Evolutionary conservation across 2,329 filamentous ascomycete genomes (phyloP), one percentile per base, ranked within the genome.

Genomic region (Colletotrichum trifolii): DNA sequence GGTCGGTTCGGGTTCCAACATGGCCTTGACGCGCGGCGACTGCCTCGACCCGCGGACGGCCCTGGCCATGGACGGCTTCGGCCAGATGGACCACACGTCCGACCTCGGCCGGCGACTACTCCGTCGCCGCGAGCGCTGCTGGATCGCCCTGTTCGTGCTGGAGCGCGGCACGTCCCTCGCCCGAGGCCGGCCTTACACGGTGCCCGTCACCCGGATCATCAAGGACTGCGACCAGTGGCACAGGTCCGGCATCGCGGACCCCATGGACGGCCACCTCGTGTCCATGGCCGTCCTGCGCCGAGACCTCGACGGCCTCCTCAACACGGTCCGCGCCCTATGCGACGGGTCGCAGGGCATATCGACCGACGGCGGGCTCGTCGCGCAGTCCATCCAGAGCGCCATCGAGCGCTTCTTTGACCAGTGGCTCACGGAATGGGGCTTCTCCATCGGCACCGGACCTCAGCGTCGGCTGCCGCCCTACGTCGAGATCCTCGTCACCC

Each of bases 141-240:
- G 90, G 89, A 83, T 93, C 60, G 87, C 90, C 0, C 76, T 93
- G 1, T 93, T 92, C 72, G 90, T 92, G 0, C 82, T 93, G 1
- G 90, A 93, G 71, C 81, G 90, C 75, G 90, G 90, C 38, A 89
- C 92, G 72, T 92, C 89, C 50, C 76, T 93, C 7, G 90, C 90
- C 0, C 84, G 90, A 60, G 90, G 90, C 7, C 81, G 90, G 67
- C 89, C 84, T 25, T 92, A 90, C 70, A 89, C 88, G 0, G 84
- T 92, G 0, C 90, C 90, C 0, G 81, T 89, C 54, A 91, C 89
- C 1, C 84, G 86, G 1, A 80, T 91, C 0, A 82, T 93, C 17
- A 86, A 88, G 67, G 84, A 87, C 52, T 92, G 90, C 69, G 89
- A 93, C 68, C 81, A 82, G 8, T 93, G 90, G 90, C 89, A 92